Conservation (phyloP, 352 stramenopile species). For the Phytopythium mirpurense region DNA sequence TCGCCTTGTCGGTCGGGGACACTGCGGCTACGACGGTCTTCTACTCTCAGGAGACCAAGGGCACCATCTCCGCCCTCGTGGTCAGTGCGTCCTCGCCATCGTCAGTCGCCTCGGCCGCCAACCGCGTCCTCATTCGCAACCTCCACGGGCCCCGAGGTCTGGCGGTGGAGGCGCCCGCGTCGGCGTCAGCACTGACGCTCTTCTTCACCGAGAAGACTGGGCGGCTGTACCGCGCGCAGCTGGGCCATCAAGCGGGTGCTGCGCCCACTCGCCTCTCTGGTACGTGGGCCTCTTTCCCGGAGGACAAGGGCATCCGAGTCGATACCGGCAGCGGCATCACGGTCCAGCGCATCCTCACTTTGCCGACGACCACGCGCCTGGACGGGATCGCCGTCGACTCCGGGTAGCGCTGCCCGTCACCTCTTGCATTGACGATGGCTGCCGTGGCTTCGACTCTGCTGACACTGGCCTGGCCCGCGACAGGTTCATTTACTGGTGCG, state of each 20-base stretch:
- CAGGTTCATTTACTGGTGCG: constrained; percentile 67
- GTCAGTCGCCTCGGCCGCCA: background rate
- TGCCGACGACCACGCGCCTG: constrained; percentile 39
- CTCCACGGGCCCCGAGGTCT: constrained; percentile 52
- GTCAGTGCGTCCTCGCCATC: background rate
- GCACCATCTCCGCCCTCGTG: constrained; percentile 26
- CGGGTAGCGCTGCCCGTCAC: constrained; percentile 15
- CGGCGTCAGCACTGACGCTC: constrained; percentile 15
- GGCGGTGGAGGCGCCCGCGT: constrained; percentile 19
- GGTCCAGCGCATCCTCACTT: constrained; percentile 28
- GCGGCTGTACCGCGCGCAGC: constrained; percentile 30
- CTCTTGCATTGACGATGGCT: background rate
- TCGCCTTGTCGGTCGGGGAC: background rate
- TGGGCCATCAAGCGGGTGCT: background rate
- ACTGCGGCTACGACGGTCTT: constrained; percentile 23
- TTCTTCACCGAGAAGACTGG: constrained; percentile 78
- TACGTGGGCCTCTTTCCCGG: constrained; percentile 4
- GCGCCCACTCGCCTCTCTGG: constrained; percentile 1
- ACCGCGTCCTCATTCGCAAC: constrained; percentile 24
- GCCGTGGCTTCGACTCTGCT: background rate
- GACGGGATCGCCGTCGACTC: constrained; percentile 61
- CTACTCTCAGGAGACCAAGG: constrained; percentile 57
- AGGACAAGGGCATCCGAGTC: constrained; percentile 9
- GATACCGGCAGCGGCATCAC: constrained; percentile 6
- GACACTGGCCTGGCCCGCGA: background rate